Conservation (phyloP, 2,329 filamentous ascomycete genomes). For the Stagonosporopsis chrysanthemi region DNA sequence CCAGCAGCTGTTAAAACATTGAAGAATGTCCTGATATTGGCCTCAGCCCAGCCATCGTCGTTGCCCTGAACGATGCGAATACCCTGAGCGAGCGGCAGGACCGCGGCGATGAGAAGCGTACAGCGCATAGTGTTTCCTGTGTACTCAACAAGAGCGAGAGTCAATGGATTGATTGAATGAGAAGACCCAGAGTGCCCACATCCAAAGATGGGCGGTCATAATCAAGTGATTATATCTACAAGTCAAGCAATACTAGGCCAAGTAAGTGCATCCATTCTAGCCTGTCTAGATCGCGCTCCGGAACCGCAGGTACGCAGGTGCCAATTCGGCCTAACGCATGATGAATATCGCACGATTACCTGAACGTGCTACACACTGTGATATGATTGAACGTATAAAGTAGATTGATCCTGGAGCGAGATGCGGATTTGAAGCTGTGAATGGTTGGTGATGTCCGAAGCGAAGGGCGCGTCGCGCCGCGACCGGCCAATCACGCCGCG, state of each 20-base stretch:
- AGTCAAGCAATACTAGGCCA: background rate
- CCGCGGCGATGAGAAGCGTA: constrained; percentile 33
- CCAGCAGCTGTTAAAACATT: constrained; percentile 62
- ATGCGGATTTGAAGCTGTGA: constrained; percentile 32
- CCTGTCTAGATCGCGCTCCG: constrained; percentile 7
- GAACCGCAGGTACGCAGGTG: constrained; percentile 5
- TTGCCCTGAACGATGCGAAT: constrained; percentile 65
- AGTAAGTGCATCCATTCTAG: constrained; percentile 6
- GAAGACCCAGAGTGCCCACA: background rate
- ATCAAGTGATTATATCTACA: constrained; percentile 22
- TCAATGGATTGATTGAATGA: background rate
- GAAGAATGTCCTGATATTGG: constrained; percentile 69
- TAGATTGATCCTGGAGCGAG: constrained; percentile 34
- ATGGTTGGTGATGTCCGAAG: constrained; percentile 31
- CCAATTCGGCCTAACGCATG: constrained; percentile 3
- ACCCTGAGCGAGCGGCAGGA: constrained; percentile 38
- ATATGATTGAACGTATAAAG: constrained; percentile 38
- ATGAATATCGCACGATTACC: constrained; percentile 13
- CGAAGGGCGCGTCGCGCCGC: constrained; percentile 18
- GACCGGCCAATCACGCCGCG: constrained; percentile 24
- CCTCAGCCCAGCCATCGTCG: constrained; percentile 78
- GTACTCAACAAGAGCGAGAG: background rate
- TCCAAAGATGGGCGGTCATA: too few species aligned
- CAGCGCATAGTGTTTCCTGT: constrained; percentile 33
- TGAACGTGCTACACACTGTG: constrained; percentile 29